phyloP scores from a whole-genome alignment of 306 rosid genomes.

The Canavalia gladiata region DNA sequence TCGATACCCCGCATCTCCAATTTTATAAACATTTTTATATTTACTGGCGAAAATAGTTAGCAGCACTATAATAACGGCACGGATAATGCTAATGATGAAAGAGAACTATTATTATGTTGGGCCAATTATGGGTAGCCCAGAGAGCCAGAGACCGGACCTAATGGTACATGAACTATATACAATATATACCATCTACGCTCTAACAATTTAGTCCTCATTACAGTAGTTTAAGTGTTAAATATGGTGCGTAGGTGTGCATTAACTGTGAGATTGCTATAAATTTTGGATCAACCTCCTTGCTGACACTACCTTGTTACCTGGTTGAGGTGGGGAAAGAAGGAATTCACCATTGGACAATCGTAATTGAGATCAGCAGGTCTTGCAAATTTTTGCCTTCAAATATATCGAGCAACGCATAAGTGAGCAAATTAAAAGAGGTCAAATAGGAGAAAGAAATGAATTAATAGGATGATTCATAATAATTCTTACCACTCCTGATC shows the following conservation, averaged over 20 bases:
- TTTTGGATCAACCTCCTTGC: background rate
- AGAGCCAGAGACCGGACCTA: too few relatives aligned
- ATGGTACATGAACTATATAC: too few relatives aligned
- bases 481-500: slow-evolving; percentile 81
- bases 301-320: slow-evolving; percentile 39
- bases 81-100: too few relatives aligned
- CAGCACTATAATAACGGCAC: too few relatives aligned
- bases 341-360: slow-evolving; percentile 83
- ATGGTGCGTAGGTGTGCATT: background rate
- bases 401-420: background rate
- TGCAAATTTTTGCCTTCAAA: slow-evolving; percentile 79
- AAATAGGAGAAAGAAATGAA: background rate
- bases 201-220: background rate
- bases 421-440: background rate
- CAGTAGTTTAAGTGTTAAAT: background rate
- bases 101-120: too few relatives aligned
- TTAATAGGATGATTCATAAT: background rate
- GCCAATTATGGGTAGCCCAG: too few relatives aligned
- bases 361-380: slow-evolving; percentile 87
- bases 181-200: background rate
- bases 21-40: too few relatives aligned
- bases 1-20: slow-evolving; percentile 95
- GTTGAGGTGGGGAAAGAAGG: slow-evolving; percentile 78
- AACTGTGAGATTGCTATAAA: background rate
- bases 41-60: too few relatives aligned